phyloP scores from a whole-genome alignment of 106 monocot genomes.

The Iris macrosiphon region DNA sequence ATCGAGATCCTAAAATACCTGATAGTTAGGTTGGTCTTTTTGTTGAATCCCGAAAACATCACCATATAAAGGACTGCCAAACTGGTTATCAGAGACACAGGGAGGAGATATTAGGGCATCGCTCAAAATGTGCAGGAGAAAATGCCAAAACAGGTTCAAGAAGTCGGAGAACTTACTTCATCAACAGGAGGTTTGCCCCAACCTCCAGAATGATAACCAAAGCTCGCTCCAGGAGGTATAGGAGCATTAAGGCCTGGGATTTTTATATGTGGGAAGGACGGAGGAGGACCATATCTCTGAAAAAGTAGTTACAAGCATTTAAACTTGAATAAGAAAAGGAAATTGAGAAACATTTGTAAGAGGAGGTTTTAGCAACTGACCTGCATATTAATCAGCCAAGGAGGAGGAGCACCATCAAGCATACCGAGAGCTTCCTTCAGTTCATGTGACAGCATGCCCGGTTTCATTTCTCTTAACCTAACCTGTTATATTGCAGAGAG shows the following conservation, averaged over 20 bases:
- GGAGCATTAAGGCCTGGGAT: constrained; percentile 92
- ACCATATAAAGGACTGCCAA: constrained; percentile 82
- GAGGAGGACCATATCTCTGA: constrained; percentile 93
- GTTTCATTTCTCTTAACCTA: constrained; percentile 88
- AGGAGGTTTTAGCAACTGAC: neutral
- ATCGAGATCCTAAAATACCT: constrained; percentile 25
- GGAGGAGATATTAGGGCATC: neutral
- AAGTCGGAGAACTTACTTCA: constrained; percentile 30
- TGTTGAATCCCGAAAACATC: constrained; percentile 94
- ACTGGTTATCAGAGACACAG: constrained; percentile 25
- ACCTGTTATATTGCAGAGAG: constrained; percentile 26
- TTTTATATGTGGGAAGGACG: constrained; percentile 86
- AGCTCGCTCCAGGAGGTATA: constrained; percentile 78
- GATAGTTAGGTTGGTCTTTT: constrained; percentile 81
- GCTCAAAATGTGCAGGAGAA: neutral
- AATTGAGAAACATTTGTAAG: neutral
- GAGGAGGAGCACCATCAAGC: constrained; percentile 92
- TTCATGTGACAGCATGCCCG: constrained; percentile 66
- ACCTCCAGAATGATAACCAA: constrained; percentile 94
- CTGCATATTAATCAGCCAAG: too few relatives aligned
- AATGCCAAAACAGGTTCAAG: neutral
- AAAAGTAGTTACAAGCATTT: neutral
- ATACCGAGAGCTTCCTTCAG: constrained; percentile 96
- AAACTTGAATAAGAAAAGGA: neutral
- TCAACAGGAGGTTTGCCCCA: too few relatives aligned